Conservation (phyloP, 1,284 basidiomycete species). For the Leccinum griseonigrum region DNA sequence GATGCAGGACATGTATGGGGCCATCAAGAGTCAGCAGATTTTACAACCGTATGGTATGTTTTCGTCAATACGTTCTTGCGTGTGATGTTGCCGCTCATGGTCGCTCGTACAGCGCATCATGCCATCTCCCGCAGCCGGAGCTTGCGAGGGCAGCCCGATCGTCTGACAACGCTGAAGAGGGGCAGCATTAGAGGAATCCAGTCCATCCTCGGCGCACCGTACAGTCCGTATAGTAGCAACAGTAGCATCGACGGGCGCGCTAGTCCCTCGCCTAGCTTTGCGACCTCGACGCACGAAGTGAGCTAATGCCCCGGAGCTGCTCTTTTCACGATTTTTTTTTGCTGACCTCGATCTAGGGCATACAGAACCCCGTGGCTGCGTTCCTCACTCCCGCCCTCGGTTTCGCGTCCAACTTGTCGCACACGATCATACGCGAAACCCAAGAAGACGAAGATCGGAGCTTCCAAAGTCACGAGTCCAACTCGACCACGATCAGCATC, state of each 20-base stretch:
- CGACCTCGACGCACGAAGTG: constrained; percentile 82
- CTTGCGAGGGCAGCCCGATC: constrained; percentile 61
- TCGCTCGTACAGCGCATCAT: constrained; percentile 46
- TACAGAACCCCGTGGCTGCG: constrained; percentile 50
- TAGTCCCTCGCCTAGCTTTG: constrained; percentile 76
- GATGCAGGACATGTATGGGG: constrained; percentile 88
- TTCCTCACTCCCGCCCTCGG: constrained; percentile 83
- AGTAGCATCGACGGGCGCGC: constrained; percentile 80
- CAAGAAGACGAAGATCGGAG: constrained; percentile 89
- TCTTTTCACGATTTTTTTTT: neutral
- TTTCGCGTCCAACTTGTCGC: constrained; percentile 93
- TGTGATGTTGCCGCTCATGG: constrained; percentile 45
- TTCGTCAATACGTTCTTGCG: constrained; percentile 35
- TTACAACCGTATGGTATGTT: constrained; percentile 67
- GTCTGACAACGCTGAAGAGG: constrained; percentile 78
- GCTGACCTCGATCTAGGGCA: constrained; percentile 31
- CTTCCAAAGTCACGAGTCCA: constrained; percentile 57
- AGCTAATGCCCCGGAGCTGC: constrained; percentile 28
- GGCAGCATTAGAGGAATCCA: constrained; percentile 88
- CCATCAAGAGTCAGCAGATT: constrained; percentile 90
- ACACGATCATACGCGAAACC: constrained; percentile 93
- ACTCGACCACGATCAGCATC: constrained; percentile 73
- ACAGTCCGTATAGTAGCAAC: constrained; percentile 76
- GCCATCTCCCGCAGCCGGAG: constrained; percentile 59
- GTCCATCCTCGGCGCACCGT: constrained; percentile 63